These are phyloP conservation scores for Pseudonitzschia multiseries DNA, from an alignment of 108 stramenopile species.

Conservation along the genomic window DNA sequence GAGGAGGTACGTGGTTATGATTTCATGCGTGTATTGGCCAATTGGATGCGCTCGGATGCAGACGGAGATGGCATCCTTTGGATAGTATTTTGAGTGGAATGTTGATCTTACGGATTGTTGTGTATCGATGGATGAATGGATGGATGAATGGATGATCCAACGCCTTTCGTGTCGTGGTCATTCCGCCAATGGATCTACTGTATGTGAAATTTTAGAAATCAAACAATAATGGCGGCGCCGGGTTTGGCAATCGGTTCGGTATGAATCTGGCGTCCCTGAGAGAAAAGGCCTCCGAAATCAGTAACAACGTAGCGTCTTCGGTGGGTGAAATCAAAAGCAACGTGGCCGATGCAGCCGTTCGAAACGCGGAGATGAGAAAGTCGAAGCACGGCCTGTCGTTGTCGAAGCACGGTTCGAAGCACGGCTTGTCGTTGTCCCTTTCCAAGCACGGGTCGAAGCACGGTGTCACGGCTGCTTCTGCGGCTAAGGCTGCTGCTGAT, in stretches of 20 bases:
- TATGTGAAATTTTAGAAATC: no score
- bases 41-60: not conserved
- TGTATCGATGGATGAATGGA: not conserved
- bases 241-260: conserved; percentile 22
- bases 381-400: conserved; percentile 1
- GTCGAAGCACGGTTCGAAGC: conserved; percentile 5
- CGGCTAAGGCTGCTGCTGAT: no score
- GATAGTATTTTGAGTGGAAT: not conserved
- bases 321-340: conserved; percentile 44
- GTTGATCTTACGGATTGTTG: not conserved
- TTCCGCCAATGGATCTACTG: no score
- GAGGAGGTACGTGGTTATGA: not conserved
- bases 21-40: no score
- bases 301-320: conserved; percentile 32
- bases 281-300: conserved; percentile 33
- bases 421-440: not conserved
- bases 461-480: not conserved
- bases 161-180: not conserved
- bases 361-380: conserved; percentile 4
- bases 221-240: not conserved
- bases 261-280: conserved; percentile 30
- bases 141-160: not conserved
- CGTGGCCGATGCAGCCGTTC: not conserved
- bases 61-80: not conserved
- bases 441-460: not conserved